Evolutionary conservation across 768 basidiomycete genomes (phyloP), one percentile per base, ranked within the genome.

Genomic region (Vararia minispora): DNA sequence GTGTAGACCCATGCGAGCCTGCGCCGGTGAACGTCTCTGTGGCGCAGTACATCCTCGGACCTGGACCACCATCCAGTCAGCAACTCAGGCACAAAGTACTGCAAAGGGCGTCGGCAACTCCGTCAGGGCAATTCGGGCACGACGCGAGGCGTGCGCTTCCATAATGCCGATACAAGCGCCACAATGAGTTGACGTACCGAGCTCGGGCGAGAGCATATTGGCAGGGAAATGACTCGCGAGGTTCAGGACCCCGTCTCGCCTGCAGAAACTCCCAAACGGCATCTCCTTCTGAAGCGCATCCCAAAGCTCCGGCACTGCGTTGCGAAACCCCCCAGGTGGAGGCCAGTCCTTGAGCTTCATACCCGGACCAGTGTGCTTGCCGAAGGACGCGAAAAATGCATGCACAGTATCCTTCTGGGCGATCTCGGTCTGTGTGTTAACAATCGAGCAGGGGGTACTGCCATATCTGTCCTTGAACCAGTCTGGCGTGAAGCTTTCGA

Each of bases 281-380:
- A 95, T 77, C 3, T 79, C 79, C 12, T 71, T 59, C 45, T 71
- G 76, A 53, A 94, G 95, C 53, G 94, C 92, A 23, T 82, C 72
- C 51, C 75, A 97, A 9, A 95, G 63, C 37, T 81, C 79, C 0
- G 91, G 92, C 54, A 90, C 88, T 2, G 74, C 72, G 2, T 69
- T 65, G 52, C 78, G 79, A 62, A 98, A 94, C 45, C 94, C 90
- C 2, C 74, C 70, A 6, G 81, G 79, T 0, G 86, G 74, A 3
- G 92, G 92, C 91, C 92, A 98, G 60, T 98, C 92, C 73, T 88
- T 89, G 44, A 91, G 58, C 58, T 89, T 90, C 23, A 71, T 67
- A 16, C 50, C 61, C 36, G 75, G 64, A 5, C 57, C 72, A 44
- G 68, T 68, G 39, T 79, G 79, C 35, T 71, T 63, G 40, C 87